phyloP scores from a whole-genome alignment of 2,329 filamentous ascomycete species.

The Periconia sp. region DNA sequence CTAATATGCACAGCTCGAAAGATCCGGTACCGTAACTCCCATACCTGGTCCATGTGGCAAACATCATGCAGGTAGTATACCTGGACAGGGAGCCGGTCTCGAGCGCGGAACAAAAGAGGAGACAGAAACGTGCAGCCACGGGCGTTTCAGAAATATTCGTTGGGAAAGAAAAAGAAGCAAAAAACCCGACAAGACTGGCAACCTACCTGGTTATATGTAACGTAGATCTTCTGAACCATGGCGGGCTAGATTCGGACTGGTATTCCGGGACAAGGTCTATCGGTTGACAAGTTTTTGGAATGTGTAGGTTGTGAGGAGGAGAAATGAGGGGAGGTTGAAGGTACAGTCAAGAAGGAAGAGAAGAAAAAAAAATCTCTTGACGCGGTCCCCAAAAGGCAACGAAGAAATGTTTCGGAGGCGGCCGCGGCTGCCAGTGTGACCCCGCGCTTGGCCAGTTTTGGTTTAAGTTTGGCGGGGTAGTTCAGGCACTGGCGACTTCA shows the following conservation, averaged over 20 bases:
- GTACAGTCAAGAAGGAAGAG: background rate
- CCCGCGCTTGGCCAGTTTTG: constrained; percentile 2
- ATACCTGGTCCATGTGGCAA: background rate
- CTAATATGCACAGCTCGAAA: background rate
- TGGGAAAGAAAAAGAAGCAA: background rate
- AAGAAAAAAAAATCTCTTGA: constrained; percentile 14
- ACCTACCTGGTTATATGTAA: constrained; percentile 48
- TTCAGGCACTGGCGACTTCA: background rate
- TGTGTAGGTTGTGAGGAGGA: background rate
- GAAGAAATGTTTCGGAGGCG: constrained; percentile 9
- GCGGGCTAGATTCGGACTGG: constrained; percentile 5
- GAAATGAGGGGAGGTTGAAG: background rate
- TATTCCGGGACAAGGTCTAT: background rate
- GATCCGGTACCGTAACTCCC: background rate
- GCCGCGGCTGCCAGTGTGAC: constrained; percentile 2
- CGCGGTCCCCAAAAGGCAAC: constrained; percentile 5
- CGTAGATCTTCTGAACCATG: constrained; percentile 47
- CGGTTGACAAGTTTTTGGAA: background rate
- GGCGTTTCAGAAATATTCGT: background rate
- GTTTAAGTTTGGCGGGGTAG: background rate
- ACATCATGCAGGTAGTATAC: background rate
- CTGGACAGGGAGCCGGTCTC: background rate
- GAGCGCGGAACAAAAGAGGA: background rate
- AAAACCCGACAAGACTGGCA: background rate
- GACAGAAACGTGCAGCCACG: background rate